Evolutionary conservation across 768 basidiomycete genomes (phyloP).

Genomic region (Mycena chlorophos): DNA sequence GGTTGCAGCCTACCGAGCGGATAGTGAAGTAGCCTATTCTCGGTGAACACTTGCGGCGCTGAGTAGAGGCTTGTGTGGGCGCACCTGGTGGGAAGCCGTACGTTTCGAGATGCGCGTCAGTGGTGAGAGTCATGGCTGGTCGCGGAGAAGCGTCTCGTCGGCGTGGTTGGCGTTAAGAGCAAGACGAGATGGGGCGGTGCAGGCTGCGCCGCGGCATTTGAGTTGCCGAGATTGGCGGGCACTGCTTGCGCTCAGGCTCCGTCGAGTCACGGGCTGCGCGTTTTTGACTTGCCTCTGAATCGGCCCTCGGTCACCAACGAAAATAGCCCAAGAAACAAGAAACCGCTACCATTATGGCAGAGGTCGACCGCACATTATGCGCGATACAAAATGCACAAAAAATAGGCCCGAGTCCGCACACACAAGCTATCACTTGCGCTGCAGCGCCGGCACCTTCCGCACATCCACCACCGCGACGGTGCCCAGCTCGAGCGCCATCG

Average conservation of each 20-base stretch:
- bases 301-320: no score
- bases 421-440: constrained; percentile 1
- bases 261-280: background rate
- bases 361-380: background rate
- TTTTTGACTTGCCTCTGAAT: no score
- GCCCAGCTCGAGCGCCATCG: constrained; percentile 66
- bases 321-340: no score
- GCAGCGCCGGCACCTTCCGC: constrained; percentile 43
- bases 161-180: background rate
- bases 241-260: background rate
- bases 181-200: background rate
- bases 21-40: constrained; percentile 60
- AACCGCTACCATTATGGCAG: no score
- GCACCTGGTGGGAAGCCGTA: constrained; percentile 44
- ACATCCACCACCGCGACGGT: constrained; percentile 70
- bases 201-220: background rate
- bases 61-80: background rate
- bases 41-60: constrained; percentile 17
- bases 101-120: constrained; percentile 29
- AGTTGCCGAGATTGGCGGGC: background rate
- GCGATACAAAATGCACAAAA: background rate
- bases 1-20: constrained; percentile 51
- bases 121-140: constrained; percentile 20
- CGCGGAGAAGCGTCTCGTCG: no score
- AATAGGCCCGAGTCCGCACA: background rate